phyloP scores from a whole-genome alignment of 2,329 filamentous ascomycete species.

The Penicillium sp. region DNA sequence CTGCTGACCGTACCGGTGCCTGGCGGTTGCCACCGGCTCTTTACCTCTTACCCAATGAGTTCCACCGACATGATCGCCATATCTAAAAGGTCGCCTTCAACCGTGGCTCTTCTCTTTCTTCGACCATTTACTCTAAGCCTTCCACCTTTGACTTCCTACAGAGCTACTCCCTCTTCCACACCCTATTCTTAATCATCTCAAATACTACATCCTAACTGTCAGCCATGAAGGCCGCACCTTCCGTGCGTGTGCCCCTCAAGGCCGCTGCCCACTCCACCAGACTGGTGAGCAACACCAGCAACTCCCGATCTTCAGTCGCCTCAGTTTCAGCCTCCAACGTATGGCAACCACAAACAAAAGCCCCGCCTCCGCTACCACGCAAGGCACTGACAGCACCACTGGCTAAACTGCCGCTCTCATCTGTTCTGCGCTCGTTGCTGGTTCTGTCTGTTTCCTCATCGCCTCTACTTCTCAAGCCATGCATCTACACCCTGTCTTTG shows the following conservation, averaged over 20 bases:
- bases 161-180: neutral
- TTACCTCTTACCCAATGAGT: constrained; percentile 4
- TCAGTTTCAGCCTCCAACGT: constrained; percentile 29
- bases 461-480: constrained; percentile 65
- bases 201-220: neutral
- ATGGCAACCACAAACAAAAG: constrained; percentile 24
- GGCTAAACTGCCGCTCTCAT: constrained; percentile 39
- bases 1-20: constrained; percentile 25
- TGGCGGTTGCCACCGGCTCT: constrained; percentile 29
- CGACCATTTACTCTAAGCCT: neutral
- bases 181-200: neutral
- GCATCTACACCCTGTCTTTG: constrained; percentile 66
- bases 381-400: constrained; percentile 32
- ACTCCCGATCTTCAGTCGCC: constrained; percentile 33
- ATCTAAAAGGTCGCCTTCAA: constrained; percentile 11
- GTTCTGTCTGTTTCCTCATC: constrained; percentile 42
- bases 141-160: neutral
- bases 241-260: constrained; percentile 26
- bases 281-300: constrained; percentile 37
- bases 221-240: constrained; percentile 33
- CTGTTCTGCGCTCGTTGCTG: constrained; percentile 39
- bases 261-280: constrained; percentile 17
- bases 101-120: constrained; percentile 4
- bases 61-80: constrained; percentile 6
- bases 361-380: constrained; percentile 24